Evolutionary conservation across 805 yeast genomes (phyloP).

Genomic region (Candida cerambycidarum): DNA sequence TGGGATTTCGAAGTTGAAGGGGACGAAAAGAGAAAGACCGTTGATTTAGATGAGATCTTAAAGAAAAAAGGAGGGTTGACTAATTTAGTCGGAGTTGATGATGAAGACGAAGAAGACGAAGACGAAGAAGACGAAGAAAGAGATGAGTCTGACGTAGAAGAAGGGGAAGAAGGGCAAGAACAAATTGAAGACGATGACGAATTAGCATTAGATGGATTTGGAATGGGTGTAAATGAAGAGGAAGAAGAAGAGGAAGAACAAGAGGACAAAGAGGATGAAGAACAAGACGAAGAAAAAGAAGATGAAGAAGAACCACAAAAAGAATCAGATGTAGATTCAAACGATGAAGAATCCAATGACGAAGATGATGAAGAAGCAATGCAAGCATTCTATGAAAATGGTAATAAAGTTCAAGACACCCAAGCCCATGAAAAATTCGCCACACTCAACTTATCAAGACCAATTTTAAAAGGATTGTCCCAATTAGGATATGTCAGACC

Average conservation of each 20-base stretch:
- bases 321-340: constrained; percentile 20
- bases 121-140: constrained; percentile 33
- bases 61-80: constrained; percentile 78
- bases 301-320: constrained; percentile 30
- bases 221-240: constrained; percentile 39
- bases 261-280: constrained; percentile 30
- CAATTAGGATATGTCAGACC: constrained; percentile 84
- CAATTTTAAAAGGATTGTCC: constrained; percentile 78
- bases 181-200: constrained; percentile 35
- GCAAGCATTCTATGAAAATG: constrained; percentile 66
- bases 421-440: constrained; percentile 67
- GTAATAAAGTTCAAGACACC: constrained; percentile 42
- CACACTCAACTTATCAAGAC: constrained; percentile 80
- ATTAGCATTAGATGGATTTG: constrained; percentile 45
- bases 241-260: constrained; percentile 19
- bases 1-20: constrained; percentile 78
- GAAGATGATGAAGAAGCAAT: constrained; percentile 77
- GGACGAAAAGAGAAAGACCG: constrained; percentile 39
- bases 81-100: constrained; percentile 47
- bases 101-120: constrained; percentile 23
- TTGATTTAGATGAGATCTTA: constrained; percentile 85
- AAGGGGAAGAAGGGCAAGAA: constrained; percentile 13
- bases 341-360: constrained; percentile 25
- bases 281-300: constrained; percentile 21
- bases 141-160: constrained; percentile 24